Evolutionary conservation across 345 rosid species (phyloP), one percentile per base, ranked within the genome.

Genomic region (Lepidium sativum): DNA sequence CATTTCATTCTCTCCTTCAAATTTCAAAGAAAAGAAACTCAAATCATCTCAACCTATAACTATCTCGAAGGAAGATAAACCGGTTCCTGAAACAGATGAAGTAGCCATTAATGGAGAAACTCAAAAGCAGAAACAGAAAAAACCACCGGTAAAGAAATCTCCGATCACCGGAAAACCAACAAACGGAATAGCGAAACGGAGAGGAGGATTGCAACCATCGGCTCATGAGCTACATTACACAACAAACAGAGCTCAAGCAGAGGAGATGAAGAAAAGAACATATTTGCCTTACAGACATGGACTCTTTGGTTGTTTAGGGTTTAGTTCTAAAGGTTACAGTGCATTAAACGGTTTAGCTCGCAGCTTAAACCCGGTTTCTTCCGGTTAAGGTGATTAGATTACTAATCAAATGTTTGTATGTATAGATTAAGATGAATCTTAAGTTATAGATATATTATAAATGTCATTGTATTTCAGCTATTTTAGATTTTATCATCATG

Each of bases 181-280:
- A 0, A 80, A 78, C 34, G 78, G 80, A 0, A 67, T 78, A 25
- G 82, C 86, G 33, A 94, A 88, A 63, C 80, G 87, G 80, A 72
- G 96, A 53, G 85, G 94, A 2, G 95, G 95, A 0, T 53, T 73
- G 3, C 91, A 94, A 6, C 79, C 81, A 9, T 94, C 99, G 23
- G 85, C 97, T 1, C 99, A 90, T 42, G 99, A 94, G 80, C 21
- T 94, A 41, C 99, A 90, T 78, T 94, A 94, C 80, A 90, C 90
- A 6, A 79, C 87, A 6, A 86, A 85, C 50, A 82, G 92, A 80
- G 97, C 97, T 21, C 99, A 94, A 32, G 92, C 96, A 10, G 97
- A 90, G 74, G 99, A 90, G 80, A 75, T 94, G 97, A 94, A 83
- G 83, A 94, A 86, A 86, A 90, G 80, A 79, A 94, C 99, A 0